Base-by-base conservation (phyloP, 768 basidiomycete species). In the Sistotremastrum suecicum region DNA sequence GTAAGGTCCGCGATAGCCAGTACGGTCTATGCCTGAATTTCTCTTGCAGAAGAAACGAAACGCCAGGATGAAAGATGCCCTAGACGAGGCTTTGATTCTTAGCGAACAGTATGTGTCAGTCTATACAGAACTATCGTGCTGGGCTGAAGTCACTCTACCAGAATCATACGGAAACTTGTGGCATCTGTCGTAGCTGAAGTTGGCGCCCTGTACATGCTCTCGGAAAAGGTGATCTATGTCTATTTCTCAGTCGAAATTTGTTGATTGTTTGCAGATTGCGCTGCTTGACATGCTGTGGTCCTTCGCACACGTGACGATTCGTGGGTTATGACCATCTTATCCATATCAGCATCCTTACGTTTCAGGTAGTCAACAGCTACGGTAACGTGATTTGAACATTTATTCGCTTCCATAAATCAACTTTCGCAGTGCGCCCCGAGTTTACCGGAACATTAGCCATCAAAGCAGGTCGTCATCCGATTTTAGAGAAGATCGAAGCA, bases 391-490 rank as follows among this genome's bases (percentile, higher is more conserved):
- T 20, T 12, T 42, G 7, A 0, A 8, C 33, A 1, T 10, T 30
- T 30, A 38, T 40, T 41, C 11, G 30, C 34, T 11, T 7, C n/a
- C 31, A 30, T 9, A 9, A 7, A 37, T 30, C 20, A 20, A 20
- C 20, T 20, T 20, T 20, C 20, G 9, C 54, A 91, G 90, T 83
- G 28, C 85, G 91, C 3, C 92, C 92, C 1, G 89, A 94, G 53
- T 90, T 88, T 55, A 91, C 88, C 5, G 84, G 80, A 2, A 91
- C 87, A 3, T 66, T 91, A 5, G 89, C 90, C 1, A 81, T 97
- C 60, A 92, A 90, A 60, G 72, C 76, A 0, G 90, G 91, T 1
- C 73, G 87, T 3, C 91, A 97, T 58, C 91, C 94, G 1, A 71
- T 95, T 5, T 69, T 94, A 9, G 88, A 94, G 59, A 78, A 67